phyloP scores from a whole-genome alignment of 108 stramenopile genomes.

The Nannochloropsis granulata region DNA sequence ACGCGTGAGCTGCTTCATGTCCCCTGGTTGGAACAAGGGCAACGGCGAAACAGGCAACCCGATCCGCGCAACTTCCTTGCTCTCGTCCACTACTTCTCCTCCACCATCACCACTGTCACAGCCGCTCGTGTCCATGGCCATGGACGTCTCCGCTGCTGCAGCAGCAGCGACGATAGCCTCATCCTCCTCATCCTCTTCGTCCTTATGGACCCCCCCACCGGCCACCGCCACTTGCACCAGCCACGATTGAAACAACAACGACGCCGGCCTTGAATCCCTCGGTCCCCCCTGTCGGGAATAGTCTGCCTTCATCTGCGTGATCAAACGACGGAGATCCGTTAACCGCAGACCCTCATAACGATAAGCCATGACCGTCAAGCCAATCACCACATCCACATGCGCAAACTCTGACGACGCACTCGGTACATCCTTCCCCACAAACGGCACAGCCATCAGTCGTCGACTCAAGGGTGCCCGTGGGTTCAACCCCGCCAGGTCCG shows the following conservation, averaged over 20 bases:
- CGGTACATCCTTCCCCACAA: conserved; percentile 33
- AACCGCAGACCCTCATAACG: conserved; percentile 10
- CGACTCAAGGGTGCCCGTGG: conserved; percentile 1
- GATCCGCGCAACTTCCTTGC: not conserved
- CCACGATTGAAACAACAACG: not conserved
- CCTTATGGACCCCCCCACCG: not conserved
- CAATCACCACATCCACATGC: conserved; percentile 31
- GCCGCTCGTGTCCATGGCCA: not conserved
- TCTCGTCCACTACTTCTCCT: too few relatives aligned
- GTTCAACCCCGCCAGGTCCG: conserved; percentile 1
- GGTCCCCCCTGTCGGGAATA: not conserved
- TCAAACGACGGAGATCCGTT: not conserved
- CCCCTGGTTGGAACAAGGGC: not conserved
- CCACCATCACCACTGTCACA: too few relatives aligned
- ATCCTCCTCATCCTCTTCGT: not conserved
- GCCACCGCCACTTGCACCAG: not conserved
- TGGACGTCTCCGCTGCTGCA: not conserved
- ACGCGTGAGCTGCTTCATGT: not conserved
- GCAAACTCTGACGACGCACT: conserved; percentile 22
- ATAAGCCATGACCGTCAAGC: conserved; percentile 22
- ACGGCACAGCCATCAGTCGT: conserved; percentile 21
- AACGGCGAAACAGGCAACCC: not conserved
- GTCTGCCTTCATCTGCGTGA: not conserved
- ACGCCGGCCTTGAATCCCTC: not conserved
- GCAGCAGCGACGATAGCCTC: not conserved